Conservation (phyloP, 805 yeast genomes). For the Wickerhamiella kurtzmanii region DNA sequence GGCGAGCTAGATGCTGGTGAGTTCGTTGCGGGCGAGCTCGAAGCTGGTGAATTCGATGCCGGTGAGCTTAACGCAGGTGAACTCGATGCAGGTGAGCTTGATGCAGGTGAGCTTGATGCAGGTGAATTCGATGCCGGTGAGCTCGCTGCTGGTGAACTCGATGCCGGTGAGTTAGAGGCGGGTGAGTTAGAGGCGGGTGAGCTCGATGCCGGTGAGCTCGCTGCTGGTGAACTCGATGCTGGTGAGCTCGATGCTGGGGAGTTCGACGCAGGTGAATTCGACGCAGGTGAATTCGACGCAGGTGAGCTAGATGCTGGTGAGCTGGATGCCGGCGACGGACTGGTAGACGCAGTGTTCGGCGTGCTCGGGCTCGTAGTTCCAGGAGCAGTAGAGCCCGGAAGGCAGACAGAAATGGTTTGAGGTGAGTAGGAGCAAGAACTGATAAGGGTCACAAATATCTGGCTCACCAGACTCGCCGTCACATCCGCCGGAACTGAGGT, state of each 20-base stretch:
- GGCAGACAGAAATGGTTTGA: conserved; percentile 7
- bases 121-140: not conserved
- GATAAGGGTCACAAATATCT: conserved; percentile 5
- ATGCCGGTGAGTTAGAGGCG: not conserved
- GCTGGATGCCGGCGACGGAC: not conserved
- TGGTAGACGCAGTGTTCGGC: not conserved
- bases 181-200: no score
- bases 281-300: not conserved
- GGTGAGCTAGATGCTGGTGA: not conserved
- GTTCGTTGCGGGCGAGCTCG: not conserved
- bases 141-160: not conserved
- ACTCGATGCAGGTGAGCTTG: not conserved
- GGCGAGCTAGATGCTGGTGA: not conserved
- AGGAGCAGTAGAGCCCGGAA: conserved; percentile 1
- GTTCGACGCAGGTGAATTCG: not conserved
- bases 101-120: not conserved
- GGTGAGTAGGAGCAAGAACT: conserved; percentile 7
- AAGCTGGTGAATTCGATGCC: not conserved
- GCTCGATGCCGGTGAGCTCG: not conserved
- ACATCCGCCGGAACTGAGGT: not conserved
- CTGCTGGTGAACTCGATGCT: no score
- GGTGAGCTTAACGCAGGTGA: not conserved
- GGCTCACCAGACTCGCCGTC: not conserved
- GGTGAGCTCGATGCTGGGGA: no score
- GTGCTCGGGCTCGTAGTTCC: not conserved